phyloP scores from a whole-genome alignment of 1,284 basidiomycete genomes.

The Leccinum griseonigrum region DNA sequence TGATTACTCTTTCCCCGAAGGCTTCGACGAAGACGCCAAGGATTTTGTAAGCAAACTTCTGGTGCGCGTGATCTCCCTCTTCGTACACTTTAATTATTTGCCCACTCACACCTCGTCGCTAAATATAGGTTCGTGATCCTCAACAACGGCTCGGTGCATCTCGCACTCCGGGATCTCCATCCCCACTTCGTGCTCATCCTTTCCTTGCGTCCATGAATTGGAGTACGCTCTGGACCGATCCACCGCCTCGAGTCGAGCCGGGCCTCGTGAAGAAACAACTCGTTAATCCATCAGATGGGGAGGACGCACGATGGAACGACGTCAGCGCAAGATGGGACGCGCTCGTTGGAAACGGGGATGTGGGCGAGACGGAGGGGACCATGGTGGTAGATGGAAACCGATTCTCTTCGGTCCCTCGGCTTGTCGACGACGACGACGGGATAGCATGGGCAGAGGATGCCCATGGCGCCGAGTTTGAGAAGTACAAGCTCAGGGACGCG shows the following conservation, averaged over 20 bases:
- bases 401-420: slow-evolving; percentile 14
- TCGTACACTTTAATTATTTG: neutral
- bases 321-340: slow-evolving; percentile 57
- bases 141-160: slow-evolving; percentile 66
- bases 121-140: slow-evolving; percentile 66
- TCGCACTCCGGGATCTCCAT: slow-evolving; percentile 42
- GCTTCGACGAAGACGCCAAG: slow-evolving; percentile 66
- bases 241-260: slow-evolving; percentile 55
- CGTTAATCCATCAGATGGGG: slow-evolving; percentile 38
- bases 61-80: slow-evolving; percentile 40
- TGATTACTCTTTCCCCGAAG: slow-evolving; percentile 71
- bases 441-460: slow-evolving; percentile 51
- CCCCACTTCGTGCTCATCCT: slow-evolving; percentile 66
- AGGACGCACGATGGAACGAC: slow-evolving; percentile 45
- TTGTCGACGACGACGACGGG: slow-evolving; percentile 31
- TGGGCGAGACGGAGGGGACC: slow-evolving; percentile 10
- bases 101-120: slow-evolving; percentile 1
- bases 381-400: neutral
- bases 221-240: slow-evolving; percentile 70
- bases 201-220: slow-evolving; percentile 77
- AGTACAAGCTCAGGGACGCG: slow-evolving; percentile 21
- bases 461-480: slow-evolving; percentile 35
- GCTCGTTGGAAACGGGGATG: slow-evolving; percentile 17
- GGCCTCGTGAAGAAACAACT: slow-evolving; percentile 53
- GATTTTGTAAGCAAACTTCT: slow-evolving; percentile 67